Conservation (phyloP, 352 stramenopile species). For the Elongisporangium anandrum region DNA sequence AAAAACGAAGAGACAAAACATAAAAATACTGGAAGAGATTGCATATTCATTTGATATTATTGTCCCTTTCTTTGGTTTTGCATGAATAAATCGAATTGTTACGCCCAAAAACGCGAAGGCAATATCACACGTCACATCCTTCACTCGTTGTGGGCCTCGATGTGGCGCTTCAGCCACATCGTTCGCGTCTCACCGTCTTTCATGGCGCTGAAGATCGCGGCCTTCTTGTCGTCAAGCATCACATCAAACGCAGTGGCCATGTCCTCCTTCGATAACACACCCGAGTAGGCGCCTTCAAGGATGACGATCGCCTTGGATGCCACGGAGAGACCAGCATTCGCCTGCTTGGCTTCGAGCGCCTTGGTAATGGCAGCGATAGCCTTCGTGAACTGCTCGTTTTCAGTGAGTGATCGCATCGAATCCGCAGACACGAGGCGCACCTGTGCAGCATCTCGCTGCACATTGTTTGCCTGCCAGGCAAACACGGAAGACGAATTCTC, state of each 20-base stretch:
- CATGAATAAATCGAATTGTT: background rate
- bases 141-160: background rate
- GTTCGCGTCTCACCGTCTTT: slow-evolving; percentile 2
- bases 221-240: slow-evolving; percentile 11
- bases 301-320: slow-evolving; percentile 2
- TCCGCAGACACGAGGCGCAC: background rate
- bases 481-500: background rate
- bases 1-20: background rate
- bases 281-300: slow-evolving; percentile 3
- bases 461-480: background rate
- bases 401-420: background rate
- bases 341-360: background rate
- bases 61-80: background rate
- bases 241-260: slow-evolving; percentile 6
- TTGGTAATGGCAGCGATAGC: background rate
- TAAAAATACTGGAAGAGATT: background rate
- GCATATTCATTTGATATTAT: background rate
- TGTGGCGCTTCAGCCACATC: background rate
- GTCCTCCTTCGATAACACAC: background rate
- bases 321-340: background rate
- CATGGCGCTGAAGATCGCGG: slow-evolving; percentile 7
- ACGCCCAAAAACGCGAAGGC: background rate
- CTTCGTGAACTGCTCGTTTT: background rate
- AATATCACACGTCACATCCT: background rate
- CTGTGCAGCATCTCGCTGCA: background rate